phyloP scores from a whole-genome alignment of 257 asterid species.

The Linderniella brevidens region DNA sequence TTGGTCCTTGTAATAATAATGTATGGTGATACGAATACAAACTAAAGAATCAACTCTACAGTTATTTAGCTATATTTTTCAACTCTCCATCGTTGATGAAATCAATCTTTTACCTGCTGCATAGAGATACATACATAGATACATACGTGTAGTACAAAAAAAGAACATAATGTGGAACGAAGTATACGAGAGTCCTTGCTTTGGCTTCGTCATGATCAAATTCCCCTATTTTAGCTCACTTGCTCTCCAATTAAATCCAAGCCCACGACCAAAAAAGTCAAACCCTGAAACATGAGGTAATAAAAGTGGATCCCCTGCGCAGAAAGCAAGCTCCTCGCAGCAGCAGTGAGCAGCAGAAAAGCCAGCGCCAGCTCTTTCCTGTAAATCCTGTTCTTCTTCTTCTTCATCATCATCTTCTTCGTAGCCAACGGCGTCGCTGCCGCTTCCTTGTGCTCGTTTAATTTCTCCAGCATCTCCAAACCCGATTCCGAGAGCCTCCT shows the following conservation, averaged over 20 bases:
- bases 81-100: too few relatives aligned
- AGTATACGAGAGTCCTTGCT: too few relatives aligned
- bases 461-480: not conserved
- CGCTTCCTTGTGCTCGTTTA: not conserved
- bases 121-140: too few relatives aligned
- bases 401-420: not conserved
- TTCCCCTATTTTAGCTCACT: not conserved
- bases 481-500: constrained; percentile 4
- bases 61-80: too few relatives aligned
- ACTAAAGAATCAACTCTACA: too few relatives aligned
- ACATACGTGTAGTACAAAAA: too few relatives aligned
- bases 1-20: too few relatives aligned
- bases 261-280: not conserved
- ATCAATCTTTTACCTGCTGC: too few relatives aligned
- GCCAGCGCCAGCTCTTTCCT: constrained; percentile 3
- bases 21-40: too few relatives aligned
- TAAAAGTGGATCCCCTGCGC: constrained; percentile 2
- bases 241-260: constrained; percentile 5
- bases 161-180: too few relatives aligned
- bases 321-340: constrained; percentile 2
- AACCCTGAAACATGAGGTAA: constrained; percentile 2
- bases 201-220: too few relatives aligned
- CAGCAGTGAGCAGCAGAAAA: constrained; percentile 4
- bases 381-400: constrained; percentile 5
- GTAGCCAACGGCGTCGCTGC: too few relatives aligned